A percentile compares a stretch with the other conserved stretches of the same genome.
Evolutionary conservation across 768 basidiomycete species (phyloP).

Genomic region (Agaricus sinodeliciosus): DNA sequence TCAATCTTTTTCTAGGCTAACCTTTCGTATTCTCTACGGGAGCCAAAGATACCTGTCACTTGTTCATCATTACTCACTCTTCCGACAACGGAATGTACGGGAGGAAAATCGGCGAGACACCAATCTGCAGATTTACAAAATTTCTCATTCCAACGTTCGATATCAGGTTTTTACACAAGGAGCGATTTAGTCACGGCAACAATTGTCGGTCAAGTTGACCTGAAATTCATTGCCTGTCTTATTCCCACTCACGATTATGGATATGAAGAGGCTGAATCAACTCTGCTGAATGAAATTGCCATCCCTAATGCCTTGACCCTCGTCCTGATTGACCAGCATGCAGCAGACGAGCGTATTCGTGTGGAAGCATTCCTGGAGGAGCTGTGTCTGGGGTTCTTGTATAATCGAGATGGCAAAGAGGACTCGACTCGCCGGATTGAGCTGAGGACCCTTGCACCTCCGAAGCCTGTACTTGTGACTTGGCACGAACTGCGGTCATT

Average conservation of each 20-base stretch:
- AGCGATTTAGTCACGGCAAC: constrained; percentile 48
- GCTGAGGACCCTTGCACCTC: constrained; percentile 41
- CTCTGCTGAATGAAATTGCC: constrained; percentile 4
- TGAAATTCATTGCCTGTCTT: constrained; percentile 83
- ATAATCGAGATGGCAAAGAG: constrained; percentile 25
- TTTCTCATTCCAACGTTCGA: constrained; percentile 11
- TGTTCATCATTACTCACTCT: not conserved
- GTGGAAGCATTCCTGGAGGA: constrained; percentile 78
- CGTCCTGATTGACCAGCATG: constrained; percentile 92
- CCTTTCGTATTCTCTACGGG: constrained; percentile 2
- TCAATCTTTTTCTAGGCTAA: constrained; percentile 1
- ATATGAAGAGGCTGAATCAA: not conserved
- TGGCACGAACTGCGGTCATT: constrained; percentile 52
- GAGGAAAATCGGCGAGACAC: not conserved
- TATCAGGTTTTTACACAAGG: constrained; percentile 19
- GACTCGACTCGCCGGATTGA: constrained; percentile 26
- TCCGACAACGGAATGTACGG: not conserved
- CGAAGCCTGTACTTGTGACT: constrained; percentile 60
- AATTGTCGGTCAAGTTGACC: constrained; percentile 81
- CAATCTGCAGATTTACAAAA: constrained; percentile 10
- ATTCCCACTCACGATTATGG: constrained; percentile 20
- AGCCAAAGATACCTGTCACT: constrained; percentile 1
- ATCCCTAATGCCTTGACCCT: constrained; percentile 29
- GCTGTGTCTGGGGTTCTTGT: constrained; percentile 65
- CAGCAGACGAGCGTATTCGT: constrained; percentile 93